A percentile compares a stretch with the other conserved stretches of the same genome.
Conservation (phyloP, 2,329 filamentous ascomycete genomes). For the Botryosphaeria dothidea region DNA sequence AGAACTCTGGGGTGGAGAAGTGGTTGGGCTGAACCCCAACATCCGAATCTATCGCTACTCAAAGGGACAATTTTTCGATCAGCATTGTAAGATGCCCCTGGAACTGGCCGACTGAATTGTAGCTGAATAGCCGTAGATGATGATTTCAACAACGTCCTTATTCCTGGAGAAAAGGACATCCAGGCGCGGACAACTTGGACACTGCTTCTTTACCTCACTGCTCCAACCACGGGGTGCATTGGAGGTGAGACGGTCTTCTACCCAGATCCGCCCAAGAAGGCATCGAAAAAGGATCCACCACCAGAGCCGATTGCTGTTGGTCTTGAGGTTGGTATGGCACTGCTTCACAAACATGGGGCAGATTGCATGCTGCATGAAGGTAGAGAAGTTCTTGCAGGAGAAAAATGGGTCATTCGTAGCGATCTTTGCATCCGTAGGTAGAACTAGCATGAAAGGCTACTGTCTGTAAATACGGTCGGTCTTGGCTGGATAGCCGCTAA, state of each 20-base stretch:
- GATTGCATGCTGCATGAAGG: slow-evolving; percentile 91
- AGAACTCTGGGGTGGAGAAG: slow-evolving; percentile 72
- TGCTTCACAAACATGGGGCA: slow-evolving; percentile 85
- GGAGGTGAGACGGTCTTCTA: slow-evolving; percentile 95
- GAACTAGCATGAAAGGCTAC: background rate
- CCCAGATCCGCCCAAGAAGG: slow-evolving; percentile 60
- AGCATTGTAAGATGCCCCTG: slow-evolving; percentile 70
- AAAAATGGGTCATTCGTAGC: slow-evolving; percentile 89
- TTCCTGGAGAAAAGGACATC: slow-evolving; percentile 43
- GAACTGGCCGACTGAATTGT: too few relatives aligned
- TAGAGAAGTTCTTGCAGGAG: slow-evolving; percentile 72
- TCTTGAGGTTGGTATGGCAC: slow-evolving; percentile 79
- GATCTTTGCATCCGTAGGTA: slow-evolving; percentile 70
- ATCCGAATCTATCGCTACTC: slow-evolving; percentile 88
- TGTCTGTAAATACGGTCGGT: background rate
- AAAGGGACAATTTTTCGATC: slow-evolving; percentile 86
- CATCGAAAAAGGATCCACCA: slow-evolving; percentile 41
- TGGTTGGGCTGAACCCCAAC: slow-evolving; percentile 83
- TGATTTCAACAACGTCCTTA: slow-evolving; percentile 73
- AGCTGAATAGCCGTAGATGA: slow-evolving; percentile 64
- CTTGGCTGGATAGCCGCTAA: background rate
- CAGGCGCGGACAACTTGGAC: slow-evolving; percentile 84
- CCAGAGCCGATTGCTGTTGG: slow-evolving; percentile 68
- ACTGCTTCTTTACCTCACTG: slow-evolving; percentile 82
- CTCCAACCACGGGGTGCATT: slow-evolving; percentile 68